These are phyloP conservation scores for Huntiella omanensis DNA, from an alignment of 2,329 filamentous ascomycete species.

Conservation along the genomic window DNA sequence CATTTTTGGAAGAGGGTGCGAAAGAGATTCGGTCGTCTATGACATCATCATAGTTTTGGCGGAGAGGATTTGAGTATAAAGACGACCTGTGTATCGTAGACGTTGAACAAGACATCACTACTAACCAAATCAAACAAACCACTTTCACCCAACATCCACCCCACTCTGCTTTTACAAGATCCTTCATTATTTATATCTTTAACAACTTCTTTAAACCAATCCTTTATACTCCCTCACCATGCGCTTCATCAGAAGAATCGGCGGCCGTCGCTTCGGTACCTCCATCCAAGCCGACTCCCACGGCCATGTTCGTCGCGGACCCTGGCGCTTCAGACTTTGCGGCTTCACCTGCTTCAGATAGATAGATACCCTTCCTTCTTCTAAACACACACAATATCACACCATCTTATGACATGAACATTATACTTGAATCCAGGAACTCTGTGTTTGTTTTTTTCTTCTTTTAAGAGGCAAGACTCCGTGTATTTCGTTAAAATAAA, in stretches of 20 bases:
- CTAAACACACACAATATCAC: background rate
- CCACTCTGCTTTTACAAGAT: background rate
- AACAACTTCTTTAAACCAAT: background rate
- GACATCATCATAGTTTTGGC: too few species aligned
- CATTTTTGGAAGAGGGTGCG: too few species aligned
- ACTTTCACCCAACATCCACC: background rate
- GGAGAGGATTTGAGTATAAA: too few species aligned
- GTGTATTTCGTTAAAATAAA: constrained; percentile 12
- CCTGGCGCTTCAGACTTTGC: constrained; percentile 31
- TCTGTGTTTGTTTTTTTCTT: constrained; percentile 9
- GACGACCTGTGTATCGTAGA: too few species aligned
- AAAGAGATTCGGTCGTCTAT: too few species aligned
- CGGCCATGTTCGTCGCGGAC: constrained; percentile 26
- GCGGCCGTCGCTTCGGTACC: constrained; percentile 31
- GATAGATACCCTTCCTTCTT: background rate
- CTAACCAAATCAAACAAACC: too few species aligned
- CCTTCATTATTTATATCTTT: background rate
- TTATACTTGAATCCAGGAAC: constrained; percentile 8
- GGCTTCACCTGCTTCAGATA: constrained; percentile 32
- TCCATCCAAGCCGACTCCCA: constrained; percentile 25
- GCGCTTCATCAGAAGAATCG: constrained; percentile 27
- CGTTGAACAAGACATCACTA: too few species aligned
- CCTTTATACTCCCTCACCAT: constrained; percentile 22
- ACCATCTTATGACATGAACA: background rate
- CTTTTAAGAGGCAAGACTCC: constrained; percentile 11